Base-by-base conservation (phyloP, 1,284 basidiomycete genomes). In the Cryptococcus sp. region DNA sequence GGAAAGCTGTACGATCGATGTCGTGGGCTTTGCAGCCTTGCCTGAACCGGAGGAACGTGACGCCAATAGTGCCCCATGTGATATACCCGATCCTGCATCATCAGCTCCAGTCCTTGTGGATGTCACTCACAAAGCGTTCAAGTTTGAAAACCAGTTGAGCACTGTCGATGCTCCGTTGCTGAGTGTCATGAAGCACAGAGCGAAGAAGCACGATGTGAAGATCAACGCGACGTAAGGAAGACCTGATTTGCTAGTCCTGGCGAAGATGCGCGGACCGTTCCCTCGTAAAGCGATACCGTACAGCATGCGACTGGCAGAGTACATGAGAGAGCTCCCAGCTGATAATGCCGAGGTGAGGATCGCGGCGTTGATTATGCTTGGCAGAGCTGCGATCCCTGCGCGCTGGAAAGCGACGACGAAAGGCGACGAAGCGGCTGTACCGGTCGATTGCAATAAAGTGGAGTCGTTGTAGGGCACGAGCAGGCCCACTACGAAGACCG, bases 331-430 rank as follows among this genome's bases (percentile, higher is more conserved):
- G 41, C 87, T 89, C 2, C 88, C 90, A 5, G 92, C 90, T 6
- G 89, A 92, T 84, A 89, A 90, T 1, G 92, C 92, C 1, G 90
- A 90, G 25, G 87, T 89, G 56, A 94, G 78, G 16, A 95, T 82
- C 66, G 84, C 86, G 5, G 91, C 91, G 75, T 95, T 95, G 79
- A 93, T 91, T 65, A 93, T 84, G 48, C 82, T 83, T 1, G 90
- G 89, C 3, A 91, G 78, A 2, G 80, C 82, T 65, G 84, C 84
- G 75, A 91, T 90, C n/a, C 88, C 86, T 0, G 88, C 86, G 23
- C 81, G 82, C 61, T 83, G 71, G 71, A 88, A 78, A 64, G 88
- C 88, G 62, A 65, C 48, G 27, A 70, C 68, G 73, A 90, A 91
- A 0, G 89, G 89, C 10, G 87, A 88, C 2, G 84, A 84, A 3